Evolutionary conservation across 768 basidiomycete species (phyloP), one percentile per base, ranked within the genome.

Genomic region (Neoboletus magnificus): DNA sequence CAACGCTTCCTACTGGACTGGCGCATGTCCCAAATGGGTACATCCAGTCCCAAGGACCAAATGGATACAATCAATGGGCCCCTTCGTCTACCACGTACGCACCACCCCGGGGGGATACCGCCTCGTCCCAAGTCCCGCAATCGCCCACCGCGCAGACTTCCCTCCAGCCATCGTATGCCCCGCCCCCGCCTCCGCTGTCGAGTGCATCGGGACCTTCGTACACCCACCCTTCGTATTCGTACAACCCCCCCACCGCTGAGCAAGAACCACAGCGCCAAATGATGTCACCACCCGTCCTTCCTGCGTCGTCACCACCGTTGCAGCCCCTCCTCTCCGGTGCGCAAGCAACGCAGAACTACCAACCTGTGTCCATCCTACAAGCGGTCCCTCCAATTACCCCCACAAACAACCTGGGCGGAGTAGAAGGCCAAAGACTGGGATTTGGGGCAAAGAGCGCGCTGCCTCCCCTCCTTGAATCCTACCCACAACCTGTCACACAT

Each of bases 31-130:
- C 46, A 25, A 66, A 57, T 52, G 74, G 30, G 72, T 78, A 63
- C 73, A 75, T 43, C 61, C 73, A 54, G 52, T 1, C 61, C 11
- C 56, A 59, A 39, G 54, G 50, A 50, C 68, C 45, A 45, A 58
- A 40, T 41, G 73, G 29, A 73, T 78, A 63, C 74, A 76, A 48
- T 66, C 72, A 56, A 58, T 57, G 66, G 63, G 36, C 65, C 55
- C 52, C 68, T 57, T 57, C 63, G 60, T 52, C 69, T 6, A 37
- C 62, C 25, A 49, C 56, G 29, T 53, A 59, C 30, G 62, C 55
- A 29, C 67, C 67, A 41, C 57, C 62, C 30, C 48, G 58, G 32
- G 66, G 61, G 6, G 67, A 60, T 30, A 45, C 49, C 12, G 18
- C 52, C 18, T 32, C 66, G 1, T 48, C 65, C 22, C 69, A 76